phyloP scores from a whole-genome alignment of 495 filamentous ascomycete species.

The Xylaria longipes region DNA sequence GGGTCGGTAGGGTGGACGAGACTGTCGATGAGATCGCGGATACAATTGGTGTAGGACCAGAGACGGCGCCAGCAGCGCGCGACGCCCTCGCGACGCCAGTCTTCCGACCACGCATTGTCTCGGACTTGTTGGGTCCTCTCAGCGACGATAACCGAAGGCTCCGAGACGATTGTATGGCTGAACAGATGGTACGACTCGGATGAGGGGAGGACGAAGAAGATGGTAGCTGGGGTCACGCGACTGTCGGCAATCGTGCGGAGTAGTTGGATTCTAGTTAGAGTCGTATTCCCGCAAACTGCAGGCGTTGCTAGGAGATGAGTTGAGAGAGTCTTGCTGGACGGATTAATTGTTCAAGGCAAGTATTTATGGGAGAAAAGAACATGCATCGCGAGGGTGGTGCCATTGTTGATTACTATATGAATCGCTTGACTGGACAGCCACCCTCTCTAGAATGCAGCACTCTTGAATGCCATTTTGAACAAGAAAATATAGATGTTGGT shows the following conservation, averaged over 20 bases:
- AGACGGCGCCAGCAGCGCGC: constrained; percentile 33
- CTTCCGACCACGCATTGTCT: constrained; percentile 44
- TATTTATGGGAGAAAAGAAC: constrained; percentile 25
- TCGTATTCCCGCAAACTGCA: constrained; percentile 13
- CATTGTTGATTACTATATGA: constrained; percentile 43
- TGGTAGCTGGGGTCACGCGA: constrained; percentile 32
- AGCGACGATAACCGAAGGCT: neutral
- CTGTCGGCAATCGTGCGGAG: constrained; percentile 24
- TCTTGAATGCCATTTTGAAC: constrained; percentile 46
- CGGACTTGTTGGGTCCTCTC: neutral
- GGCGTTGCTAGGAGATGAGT: constrained; percentile 5
- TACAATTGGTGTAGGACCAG: constrained; percentile 38
- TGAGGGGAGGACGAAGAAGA: constrained; percentile 12
- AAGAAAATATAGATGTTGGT: neutral
- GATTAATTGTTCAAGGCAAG: constrained; percentile 30
- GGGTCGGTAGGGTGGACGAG: constrained; percentile 41
- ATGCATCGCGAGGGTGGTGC: constrained; percentile 55
- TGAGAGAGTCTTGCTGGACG: neutral
- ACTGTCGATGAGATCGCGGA: constrained; percentile 25
- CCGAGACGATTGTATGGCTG: constrained; percentile 7
- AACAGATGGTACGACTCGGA: constrained; percentile 14
- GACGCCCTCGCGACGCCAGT: constrained; percentile 37
- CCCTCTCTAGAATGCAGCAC: constrained; percentile 60
- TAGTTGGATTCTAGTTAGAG: constrained; percentile 13
- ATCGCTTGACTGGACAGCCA: constrained; percentile 52